Base-by-base conservation (phyloP, 1,139 yeast genomes). In the Kluyveromyces sp. region DNA sequence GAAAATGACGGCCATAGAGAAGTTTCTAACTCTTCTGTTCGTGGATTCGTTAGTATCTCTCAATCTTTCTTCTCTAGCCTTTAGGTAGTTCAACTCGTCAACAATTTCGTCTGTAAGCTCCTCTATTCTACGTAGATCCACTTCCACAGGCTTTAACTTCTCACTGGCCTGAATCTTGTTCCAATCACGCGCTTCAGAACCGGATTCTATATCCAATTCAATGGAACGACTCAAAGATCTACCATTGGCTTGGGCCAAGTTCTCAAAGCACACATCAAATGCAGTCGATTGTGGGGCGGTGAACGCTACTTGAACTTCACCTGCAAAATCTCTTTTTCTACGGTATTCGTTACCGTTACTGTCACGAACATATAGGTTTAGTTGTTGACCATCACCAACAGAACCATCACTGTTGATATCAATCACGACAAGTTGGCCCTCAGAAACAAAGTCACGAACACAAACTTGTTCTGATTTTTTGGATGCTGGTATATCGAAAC, bases 101-200 rank as follows among this genome's bases (percentile, higher is more conserved):
- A 75, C 76, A 58, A 92, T 78, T 70, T 92, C 97, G 51, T 78
- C 82, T 44, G 94, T 79, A 68, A 87, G 68, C 62, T 85, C 95
- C 65, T 87, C 90, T 50, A 90, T 72, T 63, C 86, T 81, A 66
- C 90, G 81, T 65, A 92, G 74, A 60, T 87, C 95, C 46, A 89
- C 81, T 68, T 92, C 98, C 42, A 83, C 79, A 7, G 98, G 97
- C 70, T 85, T 87, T 68, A 92, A 80, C 65, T 88, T 87, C 68
- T 90, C 97, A 41, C 86, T 78, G 37, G 96, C 90, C 71, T 90
- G 97, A 53, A 89, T 74, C 29, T 94, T 89, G 64, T 88, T 88
- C 97, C 97, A 92, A 69, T 92, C 97, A 68, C 97, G 83, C 37
- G 97, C 97, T 58, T 90, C 88, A 46, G 97, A 86, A 33, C 98